Evolutionary conservation across 306 rosid species (phyloP).

Genomic region (Carpinus fangiana): DNA sequence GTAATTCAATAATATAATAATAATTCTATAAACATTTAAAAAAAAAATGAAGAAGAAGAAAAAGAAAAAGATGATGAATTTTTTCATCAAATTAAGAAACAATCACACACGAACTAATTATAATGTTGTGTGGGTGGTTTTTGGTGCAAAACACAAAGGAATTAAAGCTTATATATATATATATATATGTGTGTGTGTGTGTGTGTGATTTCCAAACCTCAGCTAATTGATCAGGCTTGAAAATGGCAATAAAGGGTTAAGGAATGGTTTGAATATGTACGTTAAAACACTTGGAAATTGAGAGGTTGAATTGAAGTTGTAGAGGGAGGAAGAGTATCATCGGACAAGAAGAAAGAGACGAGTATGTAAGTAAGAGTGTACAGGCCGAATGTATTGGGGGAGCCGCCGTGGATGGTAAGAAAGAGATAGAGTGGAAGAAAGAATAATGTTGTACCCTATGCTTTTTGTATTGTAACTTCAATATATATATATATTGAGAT

Average conservation of each 20-base stretch:
- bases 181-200: too few species aligned
- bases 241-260: not conserved
- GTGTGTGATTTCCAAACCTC: not conserved
- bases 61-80: not conserved
- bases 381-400: slow-evolving; percentile 48
- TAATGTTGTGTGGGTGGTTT: not conserved
- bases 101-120: not conserved
- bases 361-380: slow-evolving; percentile 24
- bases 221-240: not conserved
- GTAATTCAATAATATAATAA: too few species aligned
- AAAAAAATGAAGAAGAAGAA: too few species aligned
- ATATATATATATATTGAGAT: not conserved
- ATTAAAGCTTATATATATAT: too few species aligned
- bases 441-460: not conserved
- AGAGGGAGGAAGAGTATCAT: not conserved
- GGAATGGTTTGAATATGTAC: not conserved
- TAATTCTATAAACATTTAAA: too few species aligned
- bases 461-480: slow-evolving; percentile 1
- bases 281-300: not conserved
- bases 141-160: too few species aligned
- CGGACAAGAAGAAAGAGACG: slow-evolving; percentile 35
- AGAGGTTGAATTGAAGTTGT: not conserved
- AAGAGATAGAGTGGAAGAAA: slow-evolving; percentile 9
- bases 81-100: not conserved
- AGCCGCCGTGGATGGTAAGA: slow-evolving; percentile 28